A percentile compares a stretch with the other conserved stretches of the same genome.
phyloP scores from a whole-genome alignment of 345 rosid species.

The Eucalyptus polybractea region DNA sequence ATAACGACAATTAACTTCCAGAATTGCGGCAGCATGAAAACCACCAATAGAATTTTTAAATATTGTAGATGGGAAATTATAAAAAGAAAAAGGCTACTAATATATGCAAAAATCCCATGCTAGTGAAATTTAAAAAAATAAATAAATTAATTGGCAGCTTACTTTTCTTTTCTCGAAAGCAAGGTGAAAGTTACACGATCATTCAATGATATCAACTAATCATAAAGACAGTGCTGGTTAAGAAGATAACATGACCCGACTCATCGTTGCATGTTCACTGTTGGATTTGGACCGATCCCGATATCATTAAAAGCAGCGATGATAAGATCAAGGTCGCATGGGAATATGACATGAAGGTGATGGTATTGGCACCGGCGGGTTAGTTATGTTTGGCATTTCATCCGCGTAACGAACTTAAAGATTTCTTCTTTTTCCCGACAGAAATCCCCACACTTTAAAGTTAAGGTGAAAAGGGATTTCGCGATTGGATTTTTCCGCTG shows the following conservation, averaged over 20 bases:
- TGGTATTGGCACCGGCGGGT: accelerated
- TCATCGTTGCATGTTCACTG: background rate
- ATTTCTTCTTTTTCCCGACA: background rate
- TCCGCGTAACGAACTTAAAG: background rate
- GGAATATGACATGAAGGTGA: background rate
- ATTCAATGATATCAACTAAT: background rate
- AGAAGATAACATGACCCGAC: no score
- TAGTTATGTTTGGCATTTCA: background rate
- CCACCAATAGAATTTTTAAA: background rate
- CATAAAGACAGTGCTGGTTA: accelerated
- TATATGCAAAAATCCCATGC: background rate
- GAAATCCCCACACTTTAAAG: background rate
- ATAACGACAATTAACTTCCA: background rate
- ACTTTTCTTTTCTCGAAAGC: background rate
- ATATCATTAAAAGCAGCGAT: background rate
- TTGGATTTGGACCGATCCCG: background rate
- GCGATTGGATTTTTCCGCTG: background rate
- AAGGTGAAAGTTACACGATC: background rate
- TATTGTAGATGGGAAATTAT: background rate
- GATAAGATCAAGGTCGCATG: background rate
- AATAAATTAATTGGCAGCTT: background rate
- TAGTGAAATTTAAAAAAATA: background rate
- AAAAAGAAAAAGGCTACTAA: background rate
- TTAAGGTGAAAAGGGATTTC: background rate
- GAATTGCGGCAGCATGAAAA: background rate